Evolutionary conservation across 345 rosid genomes (phyloP).

Genomic region (Abelmoschus esculentus): DNA sequence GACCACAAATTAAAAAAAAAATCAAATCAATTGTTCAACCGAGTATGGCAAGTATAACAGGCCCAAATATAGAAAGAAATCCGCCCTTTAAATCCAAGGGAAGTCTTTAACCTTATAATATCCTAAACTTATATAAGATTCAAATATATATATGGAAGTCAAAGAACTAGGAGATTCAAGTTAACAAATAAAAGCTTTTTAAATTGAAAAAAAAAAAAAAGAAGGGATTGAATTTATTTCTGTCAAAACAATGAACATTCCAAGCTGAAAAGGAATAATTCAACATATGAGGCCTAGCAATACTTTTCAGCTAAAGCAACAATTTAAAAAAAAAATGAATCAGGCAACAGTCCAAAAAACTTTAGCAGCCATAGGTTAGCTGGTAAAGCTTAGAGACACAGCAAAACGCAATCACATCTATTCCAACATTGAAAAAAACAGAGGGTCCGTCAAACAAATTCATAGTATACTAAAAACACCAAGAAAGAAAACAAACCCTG

Average conservation of each 20-base stretch:
- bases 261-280: slow-evolving; percentile 7
- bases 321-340: too few relatives aligned
- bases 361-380: neutral
- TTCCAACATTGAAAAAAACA: slow-evolving; percentile 7
- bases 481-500: neutral
- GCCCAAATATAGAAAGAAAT: neutral
- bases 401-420: neutral
- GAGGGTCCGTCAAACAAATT: slow-evolving; percentile 16
- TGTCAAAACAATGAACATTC: slow-evolving; percentile 21
- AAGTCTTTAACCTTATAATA: neutral
- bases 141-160: neutral
- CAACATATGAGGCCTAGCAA: slow-evolving; percentile 3
- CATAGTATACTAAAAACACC: neutral
- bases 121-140: neutral
- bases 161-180: neutral
- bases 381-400: slow-evolving; percentile 1
- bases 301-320: slow-evolving; percentile 17
- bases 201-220: too few relatives aligned
- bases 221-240: too few relatives aligned
- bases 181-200: neutral
- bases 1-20: slow-evolving; percentile 11
- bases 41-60: neutral
- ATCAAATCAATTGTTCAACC: neutral
- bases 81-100: neutral
- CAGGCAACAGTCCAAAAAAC: neutral